A percentile compares a stretch with the other conserved stretches of the same genome.
phyloP scores from a whole-genome alignment of 257 asterid species.

The Salvia rosmarinus region DNA sequence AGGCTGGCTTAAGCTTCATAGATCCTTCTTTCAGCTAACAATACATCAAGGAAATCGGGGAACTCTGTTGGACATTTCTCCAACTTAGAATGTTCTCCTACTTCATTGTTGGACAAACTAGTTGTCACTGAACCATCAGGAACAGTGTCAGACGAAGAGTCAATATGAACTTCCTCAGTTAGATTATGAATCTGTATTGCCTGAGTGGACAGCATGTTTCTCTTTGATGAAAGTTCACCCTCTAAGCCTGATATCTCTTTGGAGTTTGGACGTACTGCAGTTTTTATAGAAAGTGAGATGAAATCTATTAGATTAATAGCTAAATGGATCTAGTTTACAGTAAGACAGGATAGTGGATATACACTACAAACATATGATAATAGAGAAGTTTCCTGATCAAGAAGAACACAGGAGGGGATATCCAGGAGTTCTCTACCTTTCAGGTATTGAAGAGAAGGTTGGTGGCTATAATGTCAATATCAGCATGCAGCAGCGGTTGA shows the following conservation, averaged over 20 bases:
- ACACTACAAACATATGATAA: background rate
- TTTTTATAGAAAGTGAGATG: slow-evolving; percentile 23
- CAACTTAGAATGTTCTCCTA: slow-evolving; percentile 70
- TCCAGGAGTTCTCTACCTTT: background rate
- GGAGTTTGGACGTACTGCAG: slow-evolving; percentile 93
- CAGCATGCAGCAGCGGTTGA: slow-evolving; percentile 20
- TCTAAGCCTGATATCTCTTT: slow-evolving; percentile 99
- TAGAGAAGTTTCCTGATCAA: background rate
- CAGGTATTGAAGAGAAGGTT: background rate
- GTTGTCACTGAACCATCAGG: slow-evolving; percentile 49
- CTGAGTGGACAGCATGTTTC: slow-evolving; percentile 94
- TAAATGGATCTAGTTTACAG: slow-evolving; percentile 10
- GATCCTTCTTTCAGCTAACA: slow-evolving; percentile 94
- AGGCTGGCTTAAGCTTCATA: slow-evolving; percentile 89
- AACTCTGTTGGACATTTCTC: slow-evolving; percentile 83
- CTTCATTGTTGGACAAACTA: slow-evolving; percentile 52
- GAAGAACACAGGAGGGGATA: slow-evolving; percentile 2
- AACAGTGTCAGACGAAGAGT: slow-evolving; percentile 58
- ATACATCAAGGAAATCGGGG: slow-evolving; percentile 91
- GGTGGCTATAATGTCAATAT: slow-evolving; percentile 4
- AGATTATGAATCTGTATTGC: slow-evolving; percentile 84
- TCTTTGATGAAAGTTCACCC: slow-evolving; percentile 98
- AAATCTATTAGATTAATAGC: slow-evolving; percentile 7
- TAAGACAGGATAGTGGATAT: background rate
- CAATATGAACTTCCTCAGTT: slow-evolving; percentile 91